phyloP scores from a whole-genome alignment of 2,329 filamentous ascomycete species.

The Ceratocystis lukuohia region DNA sequence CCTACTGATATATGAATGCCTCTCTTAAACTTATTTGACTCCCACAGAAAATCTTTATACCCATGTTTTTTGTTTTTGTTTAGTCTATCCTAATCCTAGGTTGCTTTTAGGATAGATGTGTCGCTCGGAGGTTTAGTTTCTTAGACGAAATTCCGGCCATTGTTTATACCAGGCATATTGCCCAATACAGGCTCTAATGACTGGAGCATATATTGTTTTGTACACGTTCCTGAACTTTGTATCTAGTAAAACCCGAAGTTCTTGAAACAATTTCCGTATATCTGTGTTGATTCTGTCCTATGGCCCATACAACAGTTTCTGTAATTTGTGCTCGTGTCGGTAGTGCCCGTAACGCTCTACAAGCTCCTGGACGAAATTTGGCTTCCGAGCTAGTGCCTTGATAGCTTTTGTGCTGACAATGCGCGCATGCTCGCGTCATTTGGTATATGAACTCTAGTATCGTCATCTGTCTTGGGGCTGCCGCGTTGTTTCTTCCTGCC shows the following conservation, averaged over 20 bases:
- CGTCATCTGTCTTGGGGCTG: not conserved
- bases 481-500: not conserved
- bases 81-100: not conserved
- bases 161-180: not conserved
- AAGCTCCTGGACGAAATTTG: not conserved
- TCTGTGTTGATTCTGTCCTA: slow-evolving; percentile 10
- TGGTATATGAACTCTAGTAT: no score
- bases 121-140: not conserved
- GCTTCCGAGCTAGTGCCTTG: not conserved
- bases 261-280: slow-evolving; percentile 11
- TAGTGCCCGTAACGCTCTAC: not conserved
- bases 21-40: not conserved
- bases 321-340: not conserved
- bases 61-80: slow-evolving; percentile 4
- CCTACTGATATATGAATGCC: slow-evolving; percentile 1
- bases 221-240: not conserved
- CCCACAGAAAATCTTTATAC: not conserved
- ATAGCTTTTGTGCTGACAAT: not conserved
- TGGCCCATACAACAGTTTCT: slow-evolving; percentile 10
- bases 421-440: not conserved
- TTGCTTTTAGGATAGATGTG: not conserved
- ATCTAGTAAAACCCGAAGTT: not conserved
- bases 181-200: not conserved
- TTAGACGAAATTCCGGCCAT: not conserved
- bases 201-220: not conserved